A percentile compares a stretch with the other conserved stretches of the same genome.
Evolutionary conservation across 495 filamentous ascomycete genomes (phyloP).

Genomic region (Jackrogersella minutella): DNA sequence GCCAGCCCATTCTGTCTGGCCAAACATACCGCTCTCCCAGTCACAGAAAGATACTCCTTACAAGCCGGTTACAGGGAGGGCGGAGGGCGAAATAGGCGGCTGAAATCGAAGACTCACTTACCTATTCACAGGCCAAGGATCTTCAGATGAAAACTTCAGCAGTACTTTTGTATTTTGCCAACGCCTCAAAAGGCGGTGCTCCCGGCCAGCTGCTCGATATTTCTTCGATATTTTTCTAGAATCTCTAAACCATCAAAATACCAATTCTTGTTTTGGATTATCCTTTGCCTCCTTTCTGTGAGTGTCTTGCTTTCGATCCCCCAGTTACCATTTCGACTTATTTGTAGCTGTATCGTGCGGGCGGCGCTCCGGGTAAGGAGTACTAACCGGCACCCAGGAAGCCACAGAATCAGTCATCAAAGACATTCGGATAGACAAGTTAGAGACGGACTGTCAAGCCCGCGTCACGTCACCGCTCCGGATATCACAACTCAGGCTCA

Average conservation of each 20-base stretch:
- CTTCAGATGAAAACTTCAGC: slow-evolving; percentile 23
- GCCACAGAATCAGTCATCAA: slow-evolving; percentile 22
- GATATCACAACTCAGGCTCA: not conserved
- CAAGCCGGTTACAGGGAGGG: slow-evolving; percentile 10
- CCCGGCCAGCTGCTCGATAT: slow-evolving; percentile 10
- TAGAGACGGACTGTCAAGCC: slow-evolving; percentile 24
- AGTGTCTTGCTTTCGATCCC: slow-evolving; percentile 21
- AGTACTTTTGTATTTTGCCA: slow-evolving; percentile 14
- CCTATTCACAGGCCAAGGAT: slow-evolving; percentile 25
- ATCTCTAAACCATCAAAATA: slow-evolving; percentile 20
- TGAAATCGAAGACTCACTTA: slow-evolving; percentile 33
- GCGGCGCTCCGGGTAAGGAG: slow-evolving; percentile 3
- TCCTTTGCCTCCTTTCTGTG: slow-evolving; percentile 13
- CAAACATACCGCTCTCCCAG: slow-evolving; percentile 16
- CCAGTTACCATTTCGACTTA: slow-evolving; percentile 18
- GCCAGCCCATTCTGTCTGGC: slow-evolving; percentile 10
- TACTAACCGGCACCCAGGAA: not conserved
- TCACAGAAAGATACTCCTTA: slow-evolving; percentile 20
- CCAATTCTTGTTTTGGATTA: slow-evolving; percentile 15
- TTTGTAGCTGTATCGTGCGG: slow-evolving; percentile 9
- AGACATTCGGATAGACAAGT: slow-evolving; percentile 34
- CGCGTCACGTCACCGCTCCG: slow-evolving; percentile 11
- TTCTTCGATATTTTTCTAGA: slow-evolving; percentile 31
- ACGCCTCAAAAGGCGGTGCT: slow-evolving; percentile 20
- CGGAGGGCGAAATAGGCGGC: slow-evolving; percentile 7